Percentiles rank a stretch among this genome's conserved stretches.
These are phyloP conservation scores for Cytospora mali DNA, from an alignment of 2,329 filamentous ascomycete genomes.

Conservation along the genomic window DNA sequence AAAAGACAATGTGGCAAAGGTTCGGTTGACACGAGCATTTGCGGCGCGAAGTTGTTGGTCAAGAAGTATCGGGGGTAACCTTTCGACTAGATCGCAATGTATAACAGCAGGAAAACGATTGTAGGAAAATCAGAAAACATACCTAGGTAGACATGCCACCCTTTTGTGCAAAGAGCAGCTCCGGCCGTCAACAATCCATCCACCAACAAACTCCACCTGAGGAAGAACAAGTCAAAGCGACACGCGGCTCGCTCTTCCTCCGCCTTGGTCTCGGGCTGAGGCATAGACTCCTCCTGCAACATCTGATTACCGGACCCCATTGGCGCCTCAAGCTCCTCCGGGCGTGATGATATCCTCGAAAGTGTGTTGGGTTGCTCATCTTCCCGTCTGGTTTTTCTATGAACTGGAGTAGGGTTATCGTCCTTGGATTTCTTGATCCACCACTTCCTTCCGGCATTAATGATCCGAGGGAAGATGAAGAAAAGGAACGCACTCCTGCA, in stretches of 20 bases:
- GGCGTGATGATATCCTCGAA: conserved; percentile 39
- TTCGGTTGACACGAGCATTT: not conserved
- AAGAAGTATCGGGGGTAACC: not conserved
- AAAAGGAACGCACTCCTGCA: conserved; percentile 56
- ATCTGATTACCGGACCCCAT: conserved; percentile 37
- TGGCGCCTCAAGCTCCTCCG: conserved; percentile 46
- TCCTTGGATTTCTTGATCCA: conserved; percentile 44
- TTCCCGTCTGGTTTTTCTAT: not conserved
- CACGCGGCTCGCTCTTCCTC: conserved; percentile 49
- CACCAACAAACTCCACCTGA: conserved; percentile 65
- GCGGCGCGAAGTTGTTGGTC: not conserved
- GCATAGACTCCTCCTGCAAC: conserved; percentile 47
- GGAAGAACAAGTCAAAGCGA: conserved; percentile 68
- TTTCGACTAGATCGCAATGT: not conserved
- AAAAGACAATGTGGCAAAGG: not conserved
- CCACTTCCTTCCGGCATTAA: conserved; percentile 48
- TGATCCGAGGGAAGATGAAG: conserved; percentile 52
- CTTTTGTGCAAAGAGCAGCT: conserved; percentile 61
- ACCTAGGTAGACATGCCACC: conserved; percentile 71
- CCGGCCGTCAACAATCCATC: conserved; percentile 67
- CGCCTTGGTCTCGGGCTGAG: conserved; percentile 38
- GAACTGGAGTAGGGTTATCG: conserved; percentile 33
- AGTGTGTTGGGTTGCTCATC: conserved; percentile 11
- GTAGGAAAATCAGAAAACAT: conserved; percentile 27
- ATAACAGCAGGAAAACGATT: not conserved